Evolutionary conservation across 2,329 filamentous ascomycete genomes (phyloP), one percentile per base, ranked within the genome.

Genomic region (Epichloe baconii): DNA sequence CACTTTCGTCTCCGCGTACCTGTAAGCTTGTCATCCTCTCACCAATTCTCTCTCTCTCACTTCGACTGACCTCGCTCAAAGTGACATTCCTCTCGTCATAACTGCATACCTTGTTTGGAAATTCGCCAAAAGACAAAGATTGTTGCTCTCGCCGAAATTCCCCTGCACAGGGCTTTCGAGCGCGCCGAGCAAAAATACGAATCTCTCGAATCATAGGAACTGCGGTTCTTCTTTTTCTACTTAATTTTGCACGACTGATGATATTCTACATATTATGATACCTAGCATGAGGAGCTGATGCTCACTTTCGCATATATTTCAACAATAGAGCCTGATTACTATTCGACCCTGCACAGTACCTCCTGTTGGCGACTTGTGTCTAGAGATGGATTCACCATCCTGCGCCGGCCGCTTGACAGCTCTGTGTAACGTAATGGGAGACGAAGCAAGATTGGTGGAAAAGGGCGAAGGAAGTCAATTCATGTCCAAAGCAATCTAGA

Each of bases 41-140:
- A 4, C 31, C 10, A 11, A 21, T 21, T 21, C 19, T 21, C 11
- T 11, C 26, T 31, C 10, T 11, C 23, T 26, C 23, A 26, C 23
- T 26, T 2, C 23, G 23, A 31, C 38, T 19, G 34, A 36, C 31
- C 11, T 47, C 35, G n/a, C 15, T 41, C 17, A 10, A 48, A 80
- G 79, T 49, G 77, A 82, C 52, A 80, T 83, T 35, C 77, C 79
- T 1, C 71, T 83, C 8, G 78, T 83, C 0, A 56, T 77, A 1
- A 62, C 60, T 8, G 75, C 77, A 8, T 87, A 77, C 58, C 55
- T 75, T 12, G 72, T 78, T 44, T 87, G 82, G 78, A 87, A 88
- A 64, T 63, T 82, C 37, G 67, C 76, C 60, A 85, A 83, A 75
- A 78, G 56, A 83, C 83, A 0, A 76, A 75, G 51, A 60, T 79